These are phyloP conservation scores for Diatrype stigma DNA, from an alignment of 2,329 filamentous ascomycete species.

Conservation along the genomic window DNA sequence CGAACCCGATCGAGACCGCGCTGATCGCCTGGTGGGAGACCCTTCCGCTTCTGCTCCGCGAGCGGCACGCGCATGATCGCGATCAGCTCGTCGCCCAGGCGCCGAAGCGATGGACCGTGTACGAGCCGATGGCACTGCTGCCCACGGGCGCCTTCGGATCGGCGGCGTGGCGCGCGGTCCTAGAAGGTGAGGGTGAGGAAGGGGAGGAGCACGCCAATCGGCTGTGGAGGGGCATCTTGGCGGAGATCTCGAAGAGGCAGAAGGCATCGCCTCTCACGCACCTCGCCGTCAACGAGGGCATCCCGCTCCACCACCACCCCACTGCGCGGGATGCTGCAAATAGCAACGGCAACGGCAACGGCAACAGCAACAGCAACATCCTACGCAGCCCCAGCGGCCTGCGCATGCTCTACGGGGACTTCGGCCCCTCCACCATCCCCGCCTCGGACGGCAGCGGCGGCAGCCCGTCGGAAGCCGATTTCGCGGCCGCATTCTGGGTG, in stretches of 20 bases:
- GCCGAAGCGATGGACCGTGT: slow-evolving; percentile 57
- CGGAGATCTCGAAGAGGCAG: slow-evolving; percentile 35
- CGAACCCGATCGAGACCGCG: slow-evolving; percentile 15
- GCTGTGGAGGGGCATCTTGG: slow-evolving; percentile 49
- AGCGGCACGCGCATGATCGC: background rate
- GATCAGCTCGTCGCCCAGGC: slow-evolving; percentile 34
- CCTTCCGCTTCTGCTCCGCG: background rate
- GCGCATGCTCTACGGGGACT: slow-evolving; percentile 67
- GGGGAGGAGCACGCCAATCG: slow-evolving; percentile 18
- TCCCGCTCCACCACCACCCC: slow-evolving; percentile 40
- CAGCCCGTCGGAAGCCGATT: slow-evolving; percentile 43
- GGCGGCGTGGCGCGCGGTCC: slow-evolving; percentile 34
- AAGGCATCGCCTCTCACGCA: slow-evolving; percentile 47
- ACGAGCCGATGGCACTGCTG: slow-evolving; percentile 58
- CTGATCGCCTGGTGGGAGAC: slow-evolving; percentile 11
- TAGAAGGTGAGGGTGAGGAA: slow-evolving; percentile 19
- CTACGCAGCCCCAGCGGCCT: slow-evolving; percentile 70
- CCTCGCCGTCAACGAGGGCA: slow-evolving; percentile 58
- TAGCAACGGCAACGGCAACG: slow-evolving; percentile 4
- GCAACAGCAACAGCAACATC: slow-evolving; percentile 65
- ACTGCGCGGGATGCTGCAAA: no score
- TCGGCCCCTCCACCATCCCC: slow-evolving; percentile 49
- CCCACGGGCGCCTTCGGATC: slow-evolving; percentile 54
- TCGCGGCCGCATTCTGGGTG: slow-evolving; percentile 72
- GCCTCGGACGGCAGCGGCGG: slow-evolving; percentile 7